These are phyloP conservation scores for Artemisia annua DNA, from an alignment of 129 eudicot species.

Conservation along the genomic window DNA sequence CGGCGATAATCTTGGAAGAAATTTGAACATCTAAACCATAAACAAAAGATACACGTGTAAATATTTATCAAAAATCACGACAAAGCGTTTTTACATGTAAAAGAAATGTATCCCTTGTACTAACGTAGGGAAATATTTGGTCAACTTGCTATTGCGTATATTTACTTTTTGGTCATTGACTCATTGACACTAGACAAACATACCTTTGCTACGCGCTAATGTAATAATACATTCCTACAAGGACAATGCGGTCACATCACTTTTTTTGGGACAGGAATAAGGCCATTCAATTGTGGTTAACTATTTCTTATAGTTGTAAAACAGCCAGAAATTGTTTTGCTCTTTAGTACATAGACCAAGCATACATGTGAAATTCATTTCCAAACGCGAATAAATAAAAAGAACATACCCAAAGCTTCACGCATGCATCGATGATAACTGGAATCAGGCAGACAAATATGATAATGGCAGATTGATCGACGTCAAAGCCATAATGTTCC, in stretches of 20 bases:
- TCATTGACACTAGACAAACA: neutral
- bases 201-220: neutral
- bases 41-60: constrained; percentile 21
- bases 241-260: neutral
- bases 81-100: neutral
- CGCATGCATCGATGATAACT: constrained; percentile 79
- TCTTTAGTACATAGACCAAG: neutral
- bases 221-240: neutral
- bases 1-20: constrained; percentile 86
- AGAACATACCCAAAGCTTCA: constrained; percentile 93
- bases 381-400: neutral
- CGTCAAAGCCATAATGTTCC: constrained; percentile 93
- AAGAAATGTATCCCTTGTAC: neutral
- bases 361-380: neutral
- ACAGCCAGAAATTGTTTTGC: neutral
- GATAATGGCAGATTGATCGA: constrained; percentile 75
- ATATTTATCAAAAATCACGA: constrained; percentile 10
- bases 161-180: neutral
- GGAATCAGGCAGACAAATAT: constrained; percentile 79
- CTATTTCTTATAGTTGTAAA: neutral
- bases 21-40: constrained; percentile 70
- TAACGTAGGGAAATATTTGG: neutral
- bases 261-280: neutral
- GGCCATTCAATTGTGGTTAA: neutral
- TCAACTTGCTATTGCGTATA: neutral